These are phyloP conservation scores for Chionographis japonica DNA, from an alignment of 106 monocot species.

Conservation along the genomic window DNA sequence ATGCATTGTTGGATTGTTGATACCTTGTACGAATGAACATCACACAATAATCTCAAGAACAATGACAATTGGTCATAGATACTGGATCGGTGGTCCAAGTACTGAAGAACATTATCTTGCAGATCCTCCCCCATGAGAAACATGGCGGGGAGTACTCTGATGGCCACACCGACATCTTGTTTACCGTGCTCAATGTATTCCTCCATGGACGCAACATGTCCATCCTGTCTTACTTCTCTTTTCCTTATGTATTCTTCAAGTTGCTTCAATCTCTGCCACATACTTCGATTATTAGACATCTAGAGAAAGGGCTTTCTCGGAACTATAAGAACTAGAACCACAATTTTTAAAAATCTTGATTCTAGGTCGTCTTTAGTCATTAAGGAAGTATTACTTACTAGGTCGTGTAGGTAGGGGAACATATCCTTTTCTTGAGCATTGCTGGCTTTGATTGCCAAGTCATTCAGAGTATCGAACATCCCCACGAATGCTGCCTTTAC, in stretches of 20 bases:
- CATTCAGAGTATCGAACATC: constrained; percentile 20
- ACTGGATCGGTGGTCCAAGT: constrained; percentile 16
- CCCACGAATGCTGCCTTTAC: constrained; percentile 9
- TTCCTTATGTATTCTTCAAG: constrained; percentile 15
- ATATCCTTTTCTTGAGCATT: constrained; percentile 26
- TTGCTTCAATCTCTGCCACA: constrained; percentile 9
- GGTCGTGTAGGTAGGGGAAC: constrained; percentile 26
- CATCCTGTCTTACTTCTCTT: constrained; percentile 5
- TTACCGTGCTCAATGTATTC: constrained; percentile 26
- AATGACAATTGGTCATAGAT: constrained; percentile 21
- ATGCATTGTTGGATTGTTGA: neutral
- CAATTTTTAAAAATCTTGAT: no score
- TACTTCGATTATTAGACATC: neutral
- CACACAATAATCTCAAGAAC: constrained; percentile 7
- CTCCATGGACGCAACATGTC: neutral
- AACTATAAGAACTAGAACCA: no score
- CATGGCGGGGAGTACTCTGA: constrained; percentile 21
- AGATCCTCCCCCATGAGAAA: constrained; percentile 22
- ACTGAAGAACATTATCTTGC: constrained; percentile 5
- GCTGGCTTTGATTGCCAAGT: constrained; percentile 19
- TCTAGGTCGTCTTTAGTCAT: no score
- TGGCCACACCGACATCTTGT: constrained; percentile 17
- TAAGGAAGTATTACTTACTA: constrained; percentile 8
- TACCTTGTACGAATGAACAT: constrained; percentile 12
- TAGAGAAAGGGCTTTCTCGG: no score